Base-by-base conservation (phyloP, 768 basidiomycete genomes). In the Suillus tomentosus region DNA sequence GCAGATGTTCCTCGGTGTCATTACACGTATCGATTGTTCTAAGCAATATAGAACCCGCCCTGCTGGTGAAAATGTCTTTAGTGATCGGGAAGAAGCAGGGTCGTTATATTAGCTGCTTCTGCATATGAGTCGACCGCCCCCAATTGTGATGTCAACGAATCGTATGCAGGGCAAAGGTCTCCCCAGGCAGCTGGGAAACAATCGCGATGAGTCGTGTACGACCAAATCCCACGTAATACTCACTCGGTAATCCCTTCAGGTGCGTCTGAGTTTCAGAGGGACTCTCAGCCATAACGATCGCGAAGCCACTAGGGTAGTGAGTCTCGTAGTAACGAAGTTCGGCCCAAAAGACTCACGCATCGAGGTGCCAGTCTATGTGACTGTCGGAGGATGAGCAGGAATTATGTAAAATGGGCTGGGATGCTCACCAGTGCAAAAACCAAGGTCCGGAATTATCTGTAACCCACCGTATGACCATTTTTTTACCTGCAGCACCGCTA, bases 401-500 rank as follows among this genome's bases (percentile, higher is more conserved):
- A 68, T 45, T 8, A 63, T 19, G 42, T 1, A 24, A 31, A 14
- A 19, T 19, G 22, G 7, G 27, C 45, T 10, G 9, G 17, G 6
- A 51, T n/a, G 14, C 39, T 51, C 62, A 74, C 74, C 74, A 82
- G 63, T 82, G 81, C 48, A 82, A 65, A 66, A 82, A 76, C 83
- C 85, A 87, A 11, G 84, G 81, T 7, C 89, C 88, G 1, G 86
- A 76, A 71, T 90, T 90, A 67, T 90, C 85, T 3, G 87, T 87
- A 22, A 77, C 73, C 72, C 84, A 89, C 50, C 87, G 81, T 42
- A 90, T 74, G 9, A 81, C 79, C 51, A 83, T 79, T 70, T 80
- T 71, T 75, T 82, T 67, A 68, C 83, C 72, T 22, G 60, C 63
- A 54, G 62, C 69, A 10, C 74, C 72, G 43, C 68, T 51, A 5